These are phyloP conservation scores for Golubevia pallescens DNA, from an alignment of 1,284 basidiomycete genomes.

Conservation along the genomic window DNA sequence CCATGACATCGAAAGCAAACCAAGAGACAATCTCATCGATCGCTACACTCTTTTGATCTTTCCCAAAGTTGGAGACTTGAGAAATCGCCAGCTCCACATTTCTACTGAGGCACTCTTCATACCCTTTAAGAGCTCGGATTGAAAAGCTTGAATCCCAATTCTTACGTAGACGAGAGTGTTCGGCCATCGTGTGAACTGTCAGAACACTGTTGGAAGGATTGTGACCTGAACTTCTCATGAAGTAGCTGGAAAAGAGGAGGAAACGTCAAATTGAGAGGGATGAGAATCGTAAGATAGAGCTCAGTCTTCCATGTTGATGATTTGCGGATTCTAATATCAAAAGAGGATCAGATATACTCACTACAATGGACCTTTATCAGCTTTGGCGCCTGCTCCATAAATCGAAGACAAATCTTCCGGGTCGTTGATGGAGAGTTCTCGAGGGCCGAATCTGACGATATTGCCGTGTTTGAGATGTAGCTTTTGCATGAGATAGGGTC, in stretches of 20 bases:
- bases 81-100: slow-evolving; percentile 18
- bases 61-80: slow-evolving; percentile 16
- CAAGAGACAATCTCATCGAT: slow-evolving; percentile 24
- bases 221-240: slow-evolving; percentile 8
- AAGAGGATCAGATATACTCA: not conserved
- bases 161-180: slow-evolving; percentile 19
- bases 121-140: slow-evolving; percentile 27
- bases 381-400: slow-evolving; percentile 16
- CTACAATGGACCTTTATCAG: slow-evolving; percentile 25
- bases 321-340: not conserved
- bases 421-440: slow-evolving; percentile 27
- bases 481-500: slow-evolving; percentile 13
- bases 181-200: slow-evolving; percentile 12
- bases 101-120: slow-evolving; percentile 21
- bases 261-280: too few species aligned
- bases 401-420: slow-evolving; percentile 11
- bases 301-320: too few species aligned
- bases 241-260: not conserved
- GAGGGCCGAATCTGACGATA: slow-evolving; percentile 26
- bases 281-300: too few species aligned
- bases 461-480: slow-evolving; percentile 24
- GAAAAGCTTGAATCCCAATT: slow-evolving; percentile 28
- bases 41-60: slow-evolving; percentile 15
- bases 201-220: slow-evolving; percentile 19
- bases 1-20: slow-evolving; percentile 32